Evolutionary conservation across 257 asterid genomes (phyloP).

Genomic region (Solanum virginianum): DNA sequence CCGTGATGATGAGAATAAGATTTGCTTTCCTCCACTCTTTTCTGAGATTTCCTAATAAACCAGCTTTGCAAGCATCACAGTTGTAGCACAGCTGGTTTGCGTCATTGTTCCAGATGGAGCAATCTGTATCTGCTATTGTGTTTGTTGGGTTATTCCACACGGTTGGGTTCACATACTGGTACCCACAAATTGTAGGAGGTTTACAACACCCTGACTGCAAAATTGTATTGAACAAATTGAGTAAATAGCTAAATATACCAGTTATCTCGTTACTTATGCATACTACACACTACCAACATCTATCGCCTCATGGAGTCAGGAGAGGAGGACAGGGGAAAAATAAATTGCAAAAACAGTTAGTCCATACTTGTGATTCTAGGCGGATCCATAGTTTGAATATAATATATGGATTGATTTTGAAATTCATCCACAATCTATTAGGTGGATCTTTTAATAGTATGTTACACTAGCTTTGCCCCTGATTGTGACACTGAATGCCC

Average conservation of each 20-base stretch:
- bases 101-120: slow-evolving; percentile 64
- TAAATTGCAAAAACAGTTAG: not conserved
- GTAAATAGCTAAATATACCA: not conserved
- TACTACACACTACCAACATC: not conserved
- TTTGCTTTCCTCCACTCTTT: slow-evolving; percentile 73
- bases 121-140: slow-evolving; percentile 39
- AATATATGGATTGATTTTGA: not conserved
- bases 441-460: not conserved
- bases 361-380: not conserved
- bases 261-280: not conserved
- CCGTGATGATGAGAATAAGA: slow-evolving; percentile 53
- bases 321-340: not conserved
- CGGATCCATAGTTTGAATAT: not conserved
- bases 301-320: not conserved
- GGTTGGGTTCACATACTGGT: slow-evolving; percentile 45
- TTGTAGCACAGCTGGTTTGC: slow-evolving; percentile 62
- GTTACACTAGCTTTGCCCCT: not conserved
- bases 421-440: not conserved
- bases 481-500: not conserved
- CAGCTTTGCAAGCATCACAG: slow-evolving; percentile 79
- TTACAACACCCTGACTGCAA: slow-evolving; percentile 86
- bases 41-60: slow-evolving; percentile 67
- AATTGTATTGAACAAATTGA: not conserved
- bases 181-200: slow-evolving; percentile 70
- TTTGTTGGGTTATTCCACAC: slow-evolving; percentile 57